Percentiles rank a stretch among this genome's conserved stretches.
phyloP scores from a whole-genome alignment of 2,329 filamentous ascomycete species.

The Sporothrix brunneoviolacea region DNA sequence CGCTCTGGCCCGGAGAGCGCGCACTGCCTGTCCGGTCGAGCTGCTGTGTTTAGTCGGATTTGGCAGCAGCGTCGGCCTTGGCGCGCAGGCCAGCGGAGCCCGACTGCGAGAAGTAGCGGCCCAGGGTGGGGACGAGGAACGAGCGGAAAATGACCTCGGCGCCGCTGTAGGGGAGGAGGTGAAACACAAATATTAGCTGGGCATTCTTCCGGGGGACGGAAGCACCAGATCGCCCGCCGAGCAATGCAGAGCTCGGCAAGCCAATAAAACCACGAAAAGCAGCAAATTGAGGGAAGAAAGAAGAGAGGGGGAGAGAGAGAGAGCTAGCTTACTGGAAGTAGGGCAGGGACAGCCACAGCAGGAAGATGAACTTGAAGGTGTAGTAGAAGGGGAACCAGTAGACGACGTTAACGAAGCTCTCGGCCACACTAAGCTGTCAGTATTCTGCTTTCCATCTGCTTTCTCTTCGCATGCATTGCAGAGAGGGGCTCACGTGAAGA shows the following conservation, averaged over 20 bases:
- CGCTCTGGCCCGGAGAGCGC: background rate
- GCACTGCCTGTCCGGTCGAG: background rate
- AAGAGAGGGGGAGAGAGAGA: background rate
- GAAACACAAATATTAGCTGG: conserved; percentile 17
- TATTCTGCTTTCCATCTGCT: too few relatives aligned
- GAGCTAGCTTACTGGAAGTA: conserved; percentile 70
- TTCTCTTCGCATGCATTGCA: too few relatives aligned
- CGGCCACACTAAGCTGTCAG: conserved; percentile 61
- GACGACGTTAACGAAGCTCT: conserved; percentile 76
- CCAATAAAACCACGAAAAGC: background rate
- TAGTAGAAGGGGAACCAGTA: conserved; percentile 99
- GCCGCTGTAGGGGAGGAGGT: conserved; percentile 52
- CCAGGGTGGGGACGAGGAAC: conserved; percentile 83
- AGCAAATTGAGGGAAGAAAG: background rate
- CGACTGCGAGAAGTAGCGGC: conserved; percentile 73
- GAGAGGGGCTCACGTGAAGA: conserved; percentile 55
- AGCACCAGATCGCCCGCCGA: background rate
- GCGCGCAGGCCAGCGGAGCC: conserved; percentile 79
- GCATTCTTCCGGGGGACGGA: background rate
- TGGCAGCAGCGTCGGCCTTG: conserved; percentile 74
- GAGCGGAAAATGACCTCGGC: conserved; percentile 96
- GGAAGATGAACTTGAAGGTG: conserved; percentile 97
- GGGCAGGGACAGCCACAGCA: conserved; percentile 96
- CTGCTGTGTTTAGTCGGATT: conserved; percentile 47
- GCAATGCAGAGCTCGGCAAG: conserved; percentile 1